phyloP scores from a whole-genome alignment of 345 rosid genomes.

The Nasturtium officinale region DNA sequence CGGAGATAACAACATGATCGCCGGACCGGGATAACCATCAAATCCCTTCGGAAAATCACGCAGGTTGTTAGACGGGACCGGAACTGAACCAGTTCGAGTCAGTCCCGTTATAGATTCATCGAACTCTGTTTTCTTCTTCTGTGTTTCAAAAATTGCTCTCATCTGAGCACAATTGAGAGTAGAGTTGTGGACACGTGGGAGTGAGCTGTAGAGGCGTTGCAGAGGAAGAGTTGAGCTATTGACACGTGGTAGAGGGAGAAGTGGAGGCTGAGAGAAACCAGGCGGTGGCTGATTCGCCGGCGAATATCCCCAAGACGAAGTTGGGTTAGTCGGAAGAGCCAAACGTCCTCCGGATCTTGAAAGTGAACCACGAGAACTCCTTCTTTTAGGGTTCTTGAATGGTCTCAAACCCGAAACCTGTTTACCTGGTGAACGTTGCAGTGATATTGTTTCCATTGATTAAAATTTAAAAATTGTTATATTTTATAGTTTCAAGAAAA shows the following conservation, averaged over 20 bases:
- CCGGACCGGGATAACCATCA: constrained; percentile 50
- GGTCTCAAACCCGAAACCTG: constrained; percentile 49
- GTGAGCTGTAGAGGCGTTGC: constrained; percentile 42
- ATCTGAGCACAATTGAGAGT: constrained; percentile 16
- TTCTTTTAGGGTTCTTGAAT: constrained; percentile 48
- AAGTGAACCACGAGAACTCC: constrained; percentile 42
- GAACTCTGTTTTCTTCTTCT: constrained; percentile 12
- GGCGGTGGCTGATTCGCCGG: constrained; percentile 43
- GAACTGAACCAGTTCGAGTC: constrained; percentile 42
- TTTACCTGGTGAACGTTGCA: constrained; percentile 44
- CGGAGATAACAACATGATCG: constrained; percentile 52
- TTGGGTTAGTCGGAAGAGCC: constrained; percentile 37
- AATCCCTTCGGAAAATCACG: constrained; percentile 51
- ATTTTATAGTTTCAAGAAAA: constrained; percentile 7
- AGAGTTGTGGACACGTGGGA: constrained; percentile 39
- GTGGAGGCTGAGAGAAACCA: constrained; percentile 58
- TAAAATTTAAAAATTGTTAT: too few relatives aligned
- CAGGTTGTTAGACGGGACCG: constrained; percentile 41
- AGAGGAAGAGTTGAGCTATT: constrained; percentile 47
- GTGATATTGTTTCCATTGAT: constrained; percentile 52
- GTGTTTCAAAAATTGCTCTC: constrained; percentile 6
- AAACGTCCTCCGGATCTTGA: constrained; percentile 49
- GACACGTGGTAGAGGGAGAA: constrained; percentile 64
- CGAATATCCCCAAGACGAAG: constrained; percentile 27
- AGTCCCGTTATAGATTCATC: constrained; percentile 17